Base-by-base conservation (phyloP, 495 filamentous ascomycete species). In the Neurospora cerealis region DNA sequence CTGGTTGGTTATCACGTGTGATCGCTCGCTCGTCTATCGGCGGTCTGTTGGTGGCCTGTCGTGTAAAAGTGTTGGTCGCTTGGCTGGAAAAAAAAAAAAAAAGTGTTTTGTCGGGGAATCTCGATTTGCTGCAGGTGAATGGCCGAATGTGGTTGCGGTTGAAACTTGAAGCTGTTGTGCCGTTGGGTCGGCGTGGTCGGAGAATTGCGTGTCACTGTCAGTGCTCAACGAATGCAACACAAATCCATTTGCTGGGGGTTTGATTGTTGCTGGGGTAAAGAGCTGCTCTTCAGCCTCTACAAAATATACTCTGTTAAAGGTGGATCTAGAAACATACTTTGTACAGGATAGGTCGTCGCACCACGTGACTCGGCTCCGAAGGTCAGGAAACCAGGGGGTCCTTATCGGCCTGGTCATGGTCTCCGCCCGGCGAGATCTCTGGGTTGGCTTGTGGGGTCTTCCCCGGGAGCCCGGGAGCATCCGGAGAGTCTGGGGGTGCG, bases 31-130 rank as follows among this genome's bases (percentile, higher is more conserved):
- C 42, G 39, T 60, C 74, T 73, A 73, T 74, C 73, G 69, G 72
- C 72, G 72, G 75, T 80, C 77, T 80, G 81, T 78, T 77, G 74
- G 75, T 41, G 54, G 60, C 28, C 37, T 60, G 77, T 83, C 83
- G 84, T 83, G 83, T 83, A 80, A 83, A 41, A 28, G 54, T 60
- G 46, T 37, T 72, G 10, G 8, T 69, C 32, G 13, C 37, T 72
- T 69, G 19, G 71, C 41, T 66, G 41, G 38, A n/a, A 41, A 34
- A 24, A 24, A 36, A 37, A 70, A 28, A 70, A 62, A 10, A 21
- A 4, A 4, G 21, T 60, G 10, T 28, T 36, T 36, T 46, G 42
- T 62, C 6, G 54, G 24, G 34, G 54, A 66, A 66, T 66, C 54
- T 34, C 28, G 54, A 34, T 62, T 62, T 62, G 15, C 7, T 66